A percentile compares a stretch with the other conserved stretches of the same genome.
phyloP scores from a whole-genome alignment of 768 basidiomycete genomes.

The Agaricus sinodeliciosus region DNA sequence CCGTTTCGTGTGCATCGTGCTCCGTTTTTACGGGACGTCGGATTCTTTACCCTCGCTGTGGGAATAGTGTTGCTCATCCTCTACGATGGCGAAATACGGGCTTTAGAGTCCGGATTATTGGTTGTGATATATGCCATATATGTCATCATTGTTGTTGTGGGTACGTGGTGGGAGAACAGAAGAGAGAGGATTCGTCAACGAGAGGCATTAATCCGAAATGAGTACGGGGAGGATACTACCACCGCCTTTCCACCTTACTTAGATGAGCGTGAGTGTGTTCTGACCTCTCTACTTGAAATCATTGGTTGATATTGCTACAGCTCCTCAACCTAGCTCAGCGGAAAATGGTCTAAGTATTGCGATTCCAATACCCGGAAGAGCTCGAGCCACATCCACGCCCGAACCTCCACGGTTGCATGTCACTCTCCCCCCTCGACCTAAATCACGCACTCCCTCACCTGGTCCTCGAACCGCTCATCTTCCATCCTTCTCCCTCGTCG shows the following conservation, averaged over 20 bases:
- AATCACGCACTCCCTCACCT: slow-evolving; percentile 48
- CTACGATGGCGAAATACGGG: slow-evolving; percentile 63
- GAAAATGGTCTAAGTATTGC: slow-evolving; percentile 20
- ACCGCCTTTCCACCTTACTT: slow-evolving; percentile 39
- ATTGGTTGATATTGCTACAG: slow-evolving; percentile 7
- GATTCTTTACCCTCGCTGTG: slow-evolving; percentile 88
- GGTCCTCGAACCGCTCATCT: slow-evolving; percentile 41
- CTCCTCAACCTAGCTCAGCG: slow-evolving; percentile 12
- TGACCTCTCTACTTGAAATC: background rate
- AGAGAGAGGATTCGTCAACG: slow-evolving; percentile 37
- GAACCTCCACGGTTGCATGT: slow-evolving; percentile 30
- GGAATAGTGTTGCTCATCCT: slow-evolving; percentile 69
- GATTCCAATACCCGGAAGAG: slow-evolving; percentile 27
- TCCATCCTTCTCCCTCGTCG: slow-evolving; percentile 86
- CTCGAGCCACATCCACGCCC: slow-evolving; percentile 35
- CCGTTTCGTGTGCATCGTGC: slow-evolving; percentile 80
- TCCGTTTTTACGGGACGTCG: slow-evolving; percentile 89
- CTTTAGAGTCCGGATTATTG: slow-evolving; percentile 69
- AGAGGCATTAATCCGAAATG: slow-evolving; percentile 50
- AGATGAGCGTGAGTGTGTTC: slow-evolving; percentile 49
- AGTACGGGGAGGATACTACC: slow-evolving; percentile 44
- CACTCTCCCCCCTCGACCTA: slow-evolving; percentile 30
- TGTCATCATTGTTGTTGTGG: slow-evolving; percentile 66
- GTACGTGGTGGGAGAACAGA: slow-evolving; percentile 70
- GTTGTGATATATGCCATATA: slow-evolving; percentile 73